phyloP scores from a whole-genome alignment of 2,329 filamentous ascomycete genomes.

The Trichoderma harzianum region DNA sequence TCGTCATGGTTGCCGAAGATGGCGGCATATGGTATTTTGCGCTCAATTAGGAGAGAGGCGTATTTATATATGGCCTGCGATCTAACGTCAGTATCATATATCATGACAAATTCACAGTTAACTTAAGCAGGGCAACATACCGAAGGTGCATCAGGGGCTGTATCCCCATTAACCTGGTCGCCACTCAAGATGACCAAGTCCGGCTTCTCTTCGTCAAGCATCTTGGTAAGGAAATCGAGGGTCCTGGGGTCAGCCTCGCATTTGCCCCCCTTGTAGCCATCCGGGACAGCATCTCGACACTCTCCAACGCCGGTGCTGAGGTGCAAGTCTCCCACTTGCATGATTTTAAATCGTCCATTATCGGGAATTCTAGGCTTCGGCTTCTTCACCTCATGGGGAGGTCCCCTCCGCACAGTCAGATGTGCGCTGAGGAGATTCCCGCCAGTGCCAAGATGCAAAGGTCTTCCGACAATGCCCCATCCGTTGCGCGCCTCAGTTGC shows the following conservation, averaged over 20 bases:
- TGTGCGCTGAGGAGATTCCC: conserved; percentile 65
- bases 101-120: too few species aligned
- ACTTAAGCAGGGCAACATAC: conserved; percentile 40
- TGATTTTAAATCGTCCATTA: conserved; percentile 93
- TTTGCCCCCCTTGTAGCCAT: conserved; percentile 65
- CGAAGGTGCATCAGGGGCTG: conserved; percentile 84
- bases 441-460: conserved; percentile 65
- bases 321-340: conserved; percentile 94
- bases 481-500: conserved; percentile 84
- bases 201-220: conserved; percentile 90
- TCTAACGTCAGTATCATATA: conserved; percentile 26
- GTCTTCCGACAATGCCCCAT: conserved; percentile 75
- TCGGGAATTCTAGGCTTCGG: conserved; percentile 75
- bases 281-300: conserved; percentile 83
- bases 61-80: conserved; percentile 85
- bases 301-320: conserved; percentile 82
- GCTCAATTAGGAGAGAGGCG: conserved; percentile 76
- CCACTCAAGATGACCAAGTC: conserved; percentile 89
- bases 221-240: conserved; percentile 77
- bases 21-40: conserved; percentile 85
- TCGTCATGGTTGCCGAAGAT: conserved; percentile 99
- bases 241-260: conserved; percentile 93
- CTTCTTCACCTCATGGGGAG: conserved; percentile 60
- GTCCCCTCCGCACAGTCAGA: conserved; percentile 73
- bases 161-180: conserved; percentile 94